Evolutionary conservation across 176 grass and related monocot genomes (phyloP).

Genomic region (Pontederia crassipes): DNA sequence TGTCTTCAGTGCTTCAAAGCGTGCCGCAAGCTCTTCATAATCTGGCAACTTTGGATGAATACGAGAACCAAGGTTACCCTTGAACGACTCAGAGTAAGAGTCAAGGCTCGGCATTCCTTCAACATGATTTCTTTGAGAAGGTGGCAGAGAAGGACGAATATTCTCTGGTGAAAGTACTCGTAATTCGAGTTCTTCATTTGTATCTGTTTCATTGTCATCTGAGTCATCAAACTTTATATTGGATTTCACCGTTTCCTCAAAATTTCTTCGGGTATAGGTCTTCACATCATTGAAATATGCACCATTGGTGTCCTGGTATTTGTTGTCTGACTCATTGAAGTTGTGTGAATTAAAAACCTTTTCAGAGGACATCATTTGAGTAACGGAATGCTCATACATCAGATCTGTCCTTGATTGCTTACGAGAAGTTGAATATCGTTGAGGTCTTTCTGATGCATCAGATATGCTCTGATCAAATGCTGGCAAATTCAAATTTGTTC

Average conservation of each 20-base stretch:
- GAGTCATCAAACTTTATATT: constrained; percentile 79
- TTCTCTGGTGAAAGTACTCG: constrained; percentile 32
- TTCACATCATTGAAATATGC: constrained; percentile 29
- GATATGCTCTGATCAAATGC: constrained; percentile 1
- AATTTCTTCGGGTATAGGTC: constrained; percentile 33
- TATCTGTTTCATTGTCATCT: constrained; percentile 36
- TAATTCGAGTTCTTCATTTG: constrained; percentile 27
- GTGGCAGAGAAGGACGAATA: constrained; percentile 15
- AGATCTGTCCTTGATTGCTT: constrained; percentile 38
- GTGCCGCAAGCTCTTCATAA: constrained; percentile 73
- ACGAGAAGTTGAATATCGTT: constrained; percentile 29
- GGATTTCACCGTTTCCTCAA: constrained; percentile 35
- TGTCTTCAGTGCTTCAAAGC: constrained; percentile 68
- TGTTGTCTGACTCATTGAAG: too few species aligned
- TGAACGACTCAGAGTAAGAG: constrained; percentile 21
- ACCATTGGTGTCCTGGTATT: neutral
- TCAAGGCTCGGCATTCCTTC: constrained; percentile 10
- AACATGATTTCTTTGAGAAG: constrained; percentile 20
- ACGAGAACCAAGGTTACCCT: constrained; percentile 26
- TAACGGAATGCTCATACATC: neutral
- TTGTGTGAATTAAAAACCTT: too few species aligned
- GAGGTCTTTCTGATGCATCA: neutral
- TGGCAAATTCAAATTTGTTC: neutral
- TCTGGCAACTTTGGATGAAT: constrained; percentile 96
- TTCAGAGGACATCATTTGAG: too few species aligned